A percentile compares a stretch with the other conserved stretches of the same genome.
phyloP scores from a whole-genome alignment of 23 red algal species.

The Gracilaria vermiculophylla region DNA sequence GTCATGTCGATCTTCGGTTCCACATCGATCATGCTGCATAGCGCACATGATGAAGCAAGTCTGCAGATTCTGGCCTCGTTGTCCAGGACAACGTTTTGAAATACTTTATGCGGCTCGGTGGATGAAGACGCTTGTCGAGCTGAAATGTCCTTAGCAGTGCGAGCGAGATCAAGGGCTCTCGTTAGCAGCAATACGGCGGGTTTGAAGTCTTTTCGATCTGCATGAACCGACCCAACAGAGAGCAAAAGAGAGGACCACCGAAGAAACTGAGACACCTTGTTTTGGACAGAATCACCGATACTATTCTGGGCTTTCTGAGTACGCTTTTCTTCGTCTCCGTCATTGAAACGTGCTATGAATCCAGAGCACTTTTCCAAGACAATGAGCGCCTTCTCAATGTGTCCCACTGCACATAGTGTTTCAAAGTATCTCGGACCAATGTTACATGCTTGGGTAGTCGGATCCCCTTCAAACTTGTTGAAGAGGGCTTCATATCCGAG shows the following conservation, averaged over 20 bases:
- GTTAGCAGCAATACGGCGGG: conserved; percentile 31
- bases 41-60: conserved; percentile 50
- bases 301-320: neutral
- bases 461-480: conserved; percentile 28
- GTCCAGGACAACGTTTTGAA: conserved; percentile 28
- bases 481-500: conserved; percentile 45
- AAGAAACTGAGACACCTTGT: neutral
- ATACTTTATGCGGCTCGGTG: neutral
- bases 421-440: conserved; percentile 66
- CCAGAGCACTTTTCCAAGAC: conserved; percentile 35
- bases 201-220: conserved; percentile 56
- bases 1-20: neutral
- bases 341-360: conserved; percentile 12
- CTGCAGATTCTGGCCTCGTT: conserved; percentile 61
- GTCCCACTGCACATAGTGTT: conserved; percentile 10
- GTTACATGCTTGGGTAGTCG: neutral
- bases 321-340: neutral
- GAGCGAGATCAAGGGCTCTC: conserved; percentile 34
- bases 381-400: conserved; percentile 20
- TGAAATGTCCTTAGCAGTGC: conserved; percentile 28
- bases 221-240: conserved; percentile 30
- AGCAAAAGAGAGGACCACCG: conserved; percentile 47
- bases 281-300: neutral
- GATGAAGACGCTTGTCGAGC: conserved; percentile 13
- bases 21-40: conserved; percentile 21